These are phyloP conservation scores for Candolleomyces efflorescens DNA, from an alignment of 768 basidiomycete species.

Conservation along the genomic window DNA sequence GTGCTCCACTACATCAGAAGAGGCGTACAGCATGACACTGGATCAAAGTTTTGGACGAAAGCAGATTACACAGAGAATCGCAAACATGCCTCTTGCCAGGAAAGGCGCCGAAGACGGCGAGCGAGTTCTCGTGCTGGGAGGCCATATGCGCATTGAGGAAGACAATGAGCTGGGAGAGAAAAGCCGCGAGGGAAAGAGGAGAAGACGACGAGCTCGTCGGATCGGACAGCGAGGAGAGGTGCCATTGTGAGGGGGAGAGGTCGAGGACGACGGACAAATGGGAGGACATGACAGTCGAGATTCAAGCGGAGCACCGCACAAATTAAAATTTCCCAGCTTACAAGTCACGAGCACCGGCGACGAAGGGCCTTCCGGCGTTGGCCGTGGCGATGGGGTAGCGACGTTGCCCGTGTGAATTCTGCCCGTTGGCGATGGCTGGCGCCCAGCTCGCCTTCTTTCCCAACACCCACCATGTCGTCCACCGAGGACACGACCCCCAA, in stretches of 20 bases:
- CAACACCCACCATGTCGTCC: slow-evolving; percentile 22
- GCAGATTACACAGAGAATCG: slow-evolving; percentile 12
- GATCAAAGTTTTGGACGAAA: slow-evolving; percentile 8
- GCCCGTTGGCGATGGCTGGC: slow-evolving; percentile 52
- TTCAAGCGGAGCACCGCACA: slow-evolving; percentile 3
- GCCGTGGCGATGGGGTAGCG: slow-evolving; percentile 56
- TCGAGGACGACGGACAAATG: slow-evolving; percentile 61
- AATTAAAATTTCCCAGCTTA: slow-evolving; percentile 3
- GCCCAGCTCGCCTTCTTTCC: slow-evolving; percentile 40
- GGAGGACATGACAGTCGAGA: slow-evolving; percentile 1
- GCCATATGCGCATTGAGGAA: slow-evolving; percentile 95
- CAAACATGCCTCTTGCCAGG: slow-evolving; percentile 68
- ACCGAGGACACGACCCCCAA: slow-evolving; percentile 19
- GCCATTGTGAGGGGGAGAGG: slow-evolving; percentile 85
- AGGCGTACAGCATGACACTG: slow-evolving; percentile 78
- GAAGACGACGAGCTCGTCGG: slow-evolving; percentile 36
- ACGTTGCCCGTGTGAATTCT: slow-evolving; percentile 54
- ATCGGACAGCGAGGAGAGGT: slow-evolving; percentile 45
- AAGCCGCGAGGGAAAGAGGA: slow-evolving; percentile 61
- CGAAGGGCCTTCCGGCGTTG: slow-evolving; percentile 55
- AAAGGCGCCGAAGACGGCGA: slow-evolving; percentile 89
- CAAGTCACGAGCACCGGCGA: slow-evolving; percentile 53
- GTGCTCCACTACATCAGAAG: slow-evolving; percentile 42
- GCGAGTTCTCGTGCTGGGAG: slow-evolving; percentile 83
- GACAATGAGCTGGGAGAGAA: slow-evolving; percentile 82